Base-by-base conservation (phyloP, 257 asterid species). In the Scutellaria baicalensis region DNA sequence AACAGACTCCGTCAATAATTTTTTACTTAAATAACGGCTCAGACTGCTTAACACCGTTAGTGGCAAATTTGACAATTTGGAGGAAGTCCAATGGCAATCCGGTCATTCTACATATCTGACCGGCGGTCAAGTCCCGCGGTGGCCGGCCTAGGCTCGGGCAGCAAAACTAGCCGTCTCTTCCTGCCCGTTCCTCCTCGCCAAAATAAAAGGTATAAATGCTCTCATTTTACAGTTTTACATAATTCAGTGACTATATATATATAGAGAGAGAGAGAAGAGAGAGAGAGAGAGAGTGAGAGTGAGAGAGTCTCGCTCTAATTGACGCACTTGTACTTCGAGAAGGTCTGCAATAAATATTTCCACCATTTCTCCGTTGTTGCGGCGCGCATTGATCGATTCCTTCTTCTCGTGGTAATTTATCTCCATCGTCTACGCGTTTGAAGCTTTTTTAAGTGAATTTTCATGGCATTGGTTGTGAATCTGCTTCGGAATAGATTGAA, bases 91-190 rank as follows among this genome's bases (percentile, higher is more conserved):
- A 75, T 82, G 87, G 79, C 39, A 79, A 18, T 70, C 6, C 31
- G 38, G 86, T n/a, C 45, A 78, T 55, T 63, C 6, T 1, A 14
- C 0, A 33, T 48, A 1, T 71, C 48, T 62, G 80, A 78, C 77
- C 78, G 74, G 66, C 71, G 66, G 78, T 75, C 76, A 73, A 64
- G 80, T 81, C 77, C 78, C 33, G 33, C 33, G 33, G 58, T 72
- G 68, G 83, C 86, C 89, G 84, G 81, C 87, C 87, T 69, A 68
- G 75, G 70, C 77, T 69, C 79, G 77, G 90, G 84, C 78, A 68
- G 74, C 65, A 51, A 75, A 78, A 58, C 66, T 64, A 75, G 84
- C 89, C 83, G 86, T 65, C 88, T 62, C 67, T 35, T 64, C 73
- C 70, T 60, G 42, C 80, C 74, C 45, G 51, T 71, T 68, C 68